phyloP scores from a whole-genome alignment of 2,329 filamentous ascomycete species.

The Metarhizium guizhouense region DNA sequence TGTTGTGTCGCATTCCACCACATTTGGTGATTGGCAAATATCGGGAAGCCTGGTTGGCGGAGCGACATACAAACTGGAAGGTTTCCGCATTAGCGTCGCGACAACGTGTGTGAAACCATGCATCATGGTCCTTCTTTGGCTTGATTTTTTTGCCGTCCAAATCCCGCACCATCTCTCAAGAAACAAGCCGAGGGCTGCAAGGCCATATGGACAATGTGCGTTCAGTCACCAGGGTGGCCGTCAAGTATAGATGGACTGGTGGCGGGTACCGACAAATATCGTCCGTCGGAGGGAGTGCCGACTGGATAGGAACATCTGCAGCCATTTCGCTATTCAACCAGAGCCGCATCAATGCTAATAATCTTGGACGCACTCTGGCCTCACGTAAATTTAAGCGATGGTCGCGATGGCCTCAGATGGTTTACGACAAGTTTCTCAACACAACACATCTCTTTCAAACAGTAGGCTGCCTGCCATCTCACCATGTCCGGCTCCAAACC shows the following conservation, averaged over 20 bases:
- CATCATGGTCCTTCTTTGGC: neutral
- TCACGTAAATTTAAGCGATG: neutral
- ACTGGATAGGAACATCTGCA: neutral
- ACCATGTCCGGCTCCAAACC: neutral
- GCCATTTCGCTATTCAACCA: neutral
- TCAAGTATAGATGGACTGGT: constrained; percentile 17
- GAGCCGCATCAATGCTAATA: neutral
- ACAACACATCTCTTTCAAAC: neutral
- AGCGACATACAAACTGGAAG: neutral
- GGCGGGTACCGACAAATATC: neutral
- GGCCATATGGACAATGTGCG: constrained; percentile 3
- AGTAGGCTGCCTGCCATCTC: neutral
- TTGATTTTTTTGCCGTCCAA: neutral
- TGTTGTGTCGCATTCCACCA: neutral
- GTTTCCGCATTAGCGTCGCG: neutral
- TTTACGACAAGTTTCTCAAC: neutral
- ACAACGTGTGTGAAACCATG: constrained; percentile 2
- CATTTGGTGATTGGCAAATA: neutral
- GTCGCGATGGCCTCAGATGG: neutral
- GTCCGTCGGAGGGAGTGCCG: neutral
- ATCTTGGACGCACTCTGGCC: neutral
- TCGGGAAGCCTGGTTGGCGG: neutral
- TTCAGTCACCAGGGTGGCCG: constrained; percentile 14
- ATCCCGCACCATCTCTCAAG: too few species aligned
- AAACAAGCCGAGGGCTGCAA: neutral